These are phyloP conservation scores for Monotropa hypopitys DNA, from an alignment of 179 eudicot species.

Conservation along the genomic window DNA sequence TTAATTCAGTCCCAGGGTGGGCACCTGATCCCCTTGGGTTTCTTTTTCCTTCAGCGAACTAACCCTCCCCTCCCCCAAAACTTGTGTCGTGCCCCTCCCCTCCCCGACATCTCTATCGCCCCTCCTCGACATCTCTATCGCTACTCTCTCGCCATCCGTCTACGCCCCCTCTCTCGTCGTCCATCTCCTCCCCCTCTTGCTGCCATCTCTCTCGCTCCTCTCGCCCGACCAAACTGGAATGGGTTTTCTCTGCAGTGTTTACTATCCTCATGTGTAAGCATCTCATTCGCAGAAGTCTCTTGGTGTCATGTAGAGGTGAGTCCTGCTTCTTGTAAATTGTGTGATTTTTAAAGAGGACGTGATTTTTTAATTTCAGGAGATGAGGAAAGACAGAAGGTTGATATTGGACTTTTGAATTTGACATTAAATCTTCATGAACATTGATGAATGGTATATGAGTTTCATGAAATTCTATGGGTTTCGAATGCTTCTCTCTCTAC, in stretches of 20 bases:
- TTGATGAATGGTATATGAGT: not conserved
- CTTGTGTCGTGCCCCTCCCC: no score
- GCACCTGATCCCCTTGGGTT: no score
- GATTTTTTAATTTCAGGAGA: not conserved
- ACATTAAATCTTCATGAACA: not conserved
- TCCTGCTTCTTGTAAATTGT: conserved; percentile 35
- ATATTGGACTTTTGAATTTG: not conserved
- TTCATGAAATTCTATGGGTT: not conserved
- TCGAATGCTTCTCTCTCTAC: not conserved
- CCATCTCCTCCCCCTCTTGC: no score
- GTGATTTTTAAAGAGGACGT: conserved; percentile 17
- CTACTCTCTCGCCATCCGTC: no score
- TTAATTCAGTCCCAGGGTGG: no score
- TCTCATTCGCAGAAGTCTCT: not conserved
- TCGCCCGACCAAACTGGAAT: no score
- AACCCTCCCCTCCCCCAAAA: no score
- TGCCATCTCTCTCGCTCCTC: no score
- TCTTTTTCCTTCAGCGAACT: no score
- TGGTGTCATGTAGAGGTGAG: conserved; percentile 22
- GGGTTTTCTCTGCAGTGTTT: conserved; percentile 12
- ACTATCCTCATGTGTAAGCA: conserved; percentile 13
- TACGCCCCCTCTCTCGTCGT: no score
- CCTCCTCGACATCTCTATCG: no score
- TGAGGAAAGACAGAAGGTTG: not conserved
- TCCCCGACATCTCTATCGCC: no score